Base-by-base conservation (phyloP, 108 stramenopile species). In the Chaetoceros tenuissimus region DNA sequence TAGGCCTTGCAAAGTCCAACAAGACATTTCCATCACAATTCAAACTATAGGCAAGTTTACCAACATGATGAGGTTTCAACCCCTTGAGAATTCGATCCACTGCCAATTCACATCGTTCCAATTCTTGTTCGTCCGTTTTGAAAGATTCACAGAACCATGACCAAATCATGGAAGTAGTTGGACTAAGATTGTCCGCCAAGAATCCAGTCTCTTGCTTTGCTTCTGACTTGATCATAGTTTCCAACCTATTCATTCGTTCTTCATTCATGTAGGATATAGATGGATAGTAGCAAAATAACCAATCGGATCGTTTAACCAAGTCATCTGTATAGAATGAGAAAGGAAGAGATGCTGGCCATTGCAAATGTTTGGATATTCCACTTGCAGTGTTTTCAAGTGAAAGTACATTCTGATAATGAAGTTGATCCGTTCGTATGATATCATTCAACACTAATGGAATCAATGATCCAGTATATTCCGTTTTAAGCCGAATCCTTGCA, bases 401-500 rank as follows among this genome's bases (percentile, higher is more conserved):
- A 5, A 10, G 5, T 40, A 10, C 13, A 5, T 13, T 10, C 5
- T 13, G 8, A 40, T 10, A 5, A 40, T 40, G 34, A n/a, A n/a
- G n/a, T n/a, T n/a, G n/a, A 13, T 40, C 34, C 5, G 5, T 5
- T 13, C 13, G 5, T 40, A 40, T 40, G 5, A 10, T 40, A 13
- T 40, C 34, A 13, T 5, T 40, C 34, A 40, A 40, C 34, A 10
- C 34, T 10, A 40, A 13, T 10, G 34, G 34, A 5, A 40, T 40
- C 5, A 40, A 40, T 13, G 34, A 40, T 10, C 34, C 34, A 40
- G 13, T 40, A 10, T 5, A 40, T 10, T 40, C 34, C 8, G 13
- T 40, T 40, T 5, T 10, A 10, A 40, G 79, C 28, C 55, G 57
- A n/a, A 67, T 55, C 0, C 48, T 24, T 13, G 82, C 75, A 0